Percentiles rank a stretch among this genome's conserved stretches.
phyloP scores from a whole-genome alignment of 345 rosid species.

The Mallotus nudiflorus region DNA sequence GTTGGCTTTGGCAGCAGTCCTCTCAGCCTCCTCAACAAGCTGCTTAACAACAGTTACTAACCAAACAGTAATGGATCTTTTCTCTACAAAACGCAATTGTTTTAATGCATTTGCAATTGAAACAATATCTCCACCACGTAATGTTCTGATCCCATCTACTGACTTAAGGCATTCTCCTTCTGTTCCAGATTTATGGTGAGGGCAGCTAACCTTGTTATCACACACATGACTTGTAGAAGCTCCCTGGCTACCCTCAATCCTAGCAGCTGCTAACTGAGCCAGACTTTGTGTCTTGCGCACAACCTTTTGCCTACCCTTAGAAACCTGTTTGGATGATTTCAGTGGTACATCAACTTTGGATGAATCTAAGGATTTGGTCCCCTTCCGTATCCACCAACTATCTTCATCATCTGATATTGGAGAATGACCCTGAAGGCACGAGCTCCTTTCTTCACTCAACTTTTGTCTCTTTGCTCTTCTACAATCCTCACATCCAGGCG shows the following conservation, averaged over 20 bases:
- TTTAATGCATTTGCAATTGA: conserved; percentile 74
- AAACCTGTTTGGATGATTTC: conserved; percentile 67
- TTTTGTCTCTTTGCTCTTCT: conserved; percentile 49
- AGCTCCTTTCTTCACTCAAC: conserved; percentile 64
- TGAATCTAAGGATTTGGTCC: conserved; percentile 51
- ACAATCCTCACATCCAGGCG: conserved; percentile 94
- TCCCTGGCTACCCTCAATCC: conserved; percentile 98
- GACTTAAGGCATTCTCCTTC: conserved; percentile 65
- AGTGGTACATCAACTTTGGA: conserved; percentile 64
- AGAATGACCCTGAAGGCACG: conserved; percentile 58
- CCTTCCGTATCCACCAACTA: conserved; percentile 92
- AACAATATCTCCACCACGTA: conserved; percentile 52
- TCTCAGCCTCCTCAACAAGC: conserved; percentile 79
- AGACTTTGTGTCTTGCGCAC: conserved; percentile 87
- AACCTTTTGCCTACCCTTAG: conserved; percentile 82
- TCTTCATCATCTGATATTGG: conserved; percentile 86
- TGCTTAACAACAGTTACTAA: conserved; percentile 64
- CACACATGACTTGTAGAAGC: conserved; percentile 89
- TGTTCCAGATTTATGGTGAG: conserved; percentile 62
- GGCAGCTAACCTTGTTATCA: conserved; percentile 63
- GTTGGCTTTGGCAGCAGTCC: conserved; percentile 55
- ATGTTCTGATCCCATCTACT: conserved; percentile 52
- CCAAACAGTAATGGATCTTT: conserved; percentile 76
- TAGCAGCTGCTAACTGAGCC: conserved; percentile 87
- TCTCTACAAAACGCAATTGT: conserved; percentile 70